Base-by-base conservation (phyloP, 306 rosid species). In the Vicia sativa region DNA sequence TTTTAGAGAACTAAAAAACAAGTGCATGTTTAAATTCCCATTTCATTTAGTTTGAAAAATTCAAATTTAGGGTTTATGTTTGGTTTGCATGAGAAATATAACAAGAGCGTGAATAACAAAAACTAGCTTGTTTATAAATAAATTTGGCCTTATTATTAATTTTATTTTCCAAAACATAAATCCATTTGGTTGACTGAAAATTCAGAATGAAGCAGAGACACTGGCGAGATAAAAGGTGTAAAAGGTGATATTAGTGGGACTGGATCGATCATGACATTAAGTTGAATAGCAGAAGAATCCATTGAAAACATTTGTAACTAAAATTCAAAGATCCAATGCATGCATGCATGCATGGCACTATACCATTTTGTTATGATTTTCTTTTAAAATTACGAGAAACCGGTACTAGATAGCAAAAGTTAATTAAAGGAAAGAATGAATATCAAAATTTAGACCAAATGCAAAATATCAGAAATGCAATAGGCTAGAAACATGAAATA, bases 331-430 rank as follows among this genome's bases (percentile, higher is more conserved):
- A 16, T 12, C 66, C 48, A 18, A 50, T 70, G 81, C 83, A 75
- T 78, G n/a, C n/a, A n/a, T n/a, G 95, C 95, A 88, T 88, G 95
- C 70, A 4, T 74, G 96, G 87, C 96, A 89, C 73, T 89, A 93
- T 85, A 45, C 38, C 11, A 61, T 23, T 65, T 25, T 66, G 74
- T 60, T 75, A 53, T 35, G 74, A 18, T 72, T 77, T 41, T 8
- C 23, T 21, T 21, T 21, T 21, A 21, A 21, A 21, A 21, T 21
- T 2, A 21, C 23, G 2, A 2, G 25, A 29, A 29, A 15, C 29
- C 11, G 8, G 16, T 26, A 25, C 28, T 25, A 25, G 1, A 2
- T 25, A 23, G 58, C 19, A 23, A 13, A 0, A 29, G 4, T 0
- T 25, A 29, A 29, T 28, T 29, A 15, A 19, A 7, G 56, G 5